Evolutionary conservation across 2,329 filamentous ascomycete species (phyloP), one percentile per base, ranked within the genome.

Genomic region (Hawksworthiomyces lignivorus): DNA sequence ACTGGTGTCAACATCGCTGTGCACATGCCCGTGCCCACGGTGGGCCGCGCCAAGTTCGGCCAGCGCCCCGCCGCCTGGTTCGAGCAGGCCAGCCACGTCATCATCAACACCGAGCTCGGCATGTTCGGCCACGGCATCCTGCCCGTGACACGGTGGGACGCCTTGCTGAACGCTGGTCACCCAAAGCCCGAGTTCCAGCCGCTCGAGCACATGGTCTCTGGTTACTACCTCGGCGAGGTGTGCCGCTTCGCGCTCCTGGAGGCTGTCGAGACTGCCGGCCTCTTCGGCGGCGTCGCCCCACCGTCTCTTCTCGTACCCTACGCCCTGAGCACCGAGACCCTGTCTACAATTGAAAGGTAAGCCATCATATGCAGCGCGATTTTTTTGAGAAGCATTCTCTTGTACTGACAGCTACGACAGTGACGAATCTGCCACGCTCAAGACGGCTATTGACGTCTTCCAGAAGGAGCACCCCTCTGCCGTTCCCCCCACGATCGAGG

Each of bases 1-100:
- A 84, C 80, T 0, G 80, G 80, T 22, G 69, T 78, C 45, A 84
- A 84, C 58, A 73, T 80, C 35, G 77, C 79, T 35, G 76, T 73
- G 20, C 76, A 82, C 54, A 66, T 83, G 20, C 79, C 80, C 5
- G 69, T 80, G 3, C 62, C 65, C 4, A 67, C 73, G 14, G 68
- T 84, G 41, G 67, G 70, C 21, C 64, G 62, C 32, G 45, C 60
- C 35, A 82, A 82, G 54, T 80, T 77, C 45, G 77, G 76, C 31
- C 53, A 59, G 20, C 69, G 77, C 8, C 73, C 77, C 1, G 55
- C 61, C 6, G 59, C 58, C 24, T 82, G 78, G 77, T 75, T 76
- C 51, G 64, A 72, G 18, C 63, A 64, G 17, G 77, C 76, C 5
- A 73, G 67, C 43, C 74, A 82, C 50, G 76, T 82, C 43, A 74